These are phyloP conservation scores for Aurantiochytrium sp. DNA, from an alignment of 108 stramenopile genomes.

Conservation along the genomic window DNA sequence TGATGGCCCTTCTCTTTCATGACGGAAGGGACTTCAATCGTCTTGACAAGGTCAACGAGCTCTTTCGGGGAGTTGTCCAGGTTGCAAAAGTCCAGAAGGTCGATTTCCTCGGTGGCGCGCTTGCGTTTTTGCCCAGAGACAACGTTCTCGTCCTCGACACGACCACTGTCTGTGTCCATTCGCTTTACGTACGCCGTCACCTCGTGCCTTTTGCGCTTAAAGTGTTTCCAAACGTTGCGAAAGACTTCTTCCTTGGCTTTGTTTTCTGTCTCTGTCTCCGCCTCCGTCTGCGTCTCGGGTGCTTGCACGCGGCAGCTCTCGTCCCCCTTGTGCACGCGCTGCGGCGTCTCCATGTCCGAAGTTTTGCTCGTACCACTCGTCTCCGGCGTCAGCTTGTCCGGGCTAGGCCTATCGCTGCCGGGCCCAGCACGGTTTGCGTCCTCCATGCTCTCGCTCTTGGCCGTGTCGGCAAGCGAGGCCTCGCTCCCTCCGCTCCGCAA, in stretches of 20 bases:
- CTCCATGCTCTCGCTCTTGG: too few species aligned
- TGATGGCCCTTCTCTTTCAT: background rate
- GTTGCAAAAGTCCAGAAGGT: background rate
- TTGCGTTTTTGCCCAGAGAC: background rate
- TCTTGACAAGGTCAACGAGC: background rate
- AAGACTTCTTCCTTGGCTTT: background rate
- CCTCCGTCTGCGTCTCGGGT: too few species aligned
- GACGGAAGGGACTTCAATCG: background rate
- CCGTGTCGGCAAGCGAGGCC: too few species aligned
- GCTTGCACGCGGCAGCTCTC: too few species aligned
- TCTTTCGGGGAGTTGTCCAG: background rate
- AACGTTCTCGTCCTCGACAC: too few species aligned
- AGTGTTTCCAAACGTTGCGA: background rate
- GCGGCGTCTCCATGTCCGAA: too few species aligned
- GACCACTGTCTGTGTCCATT: background rate
- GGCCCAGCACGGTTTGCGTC: too few species aligned
- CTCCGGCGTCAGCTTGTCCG: too few species aligned
- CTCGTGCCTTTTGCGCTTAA: background rate
- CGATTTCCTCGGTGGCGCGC: background rate
- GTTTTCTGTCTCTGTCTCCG: background rate
- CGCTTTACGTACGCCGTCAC: background rate
- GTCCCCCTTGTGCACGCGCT: too few species aligned
- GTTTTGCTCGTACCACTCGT: too few species aligned
- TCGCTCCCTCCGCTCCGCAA: too few species aligned
- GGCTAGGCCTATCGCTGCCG: too few species aligned